Evolutionary conservation across 345 rosid genomes (phyloP).

Genomic region (Excoecaria agallocha): DNA sequence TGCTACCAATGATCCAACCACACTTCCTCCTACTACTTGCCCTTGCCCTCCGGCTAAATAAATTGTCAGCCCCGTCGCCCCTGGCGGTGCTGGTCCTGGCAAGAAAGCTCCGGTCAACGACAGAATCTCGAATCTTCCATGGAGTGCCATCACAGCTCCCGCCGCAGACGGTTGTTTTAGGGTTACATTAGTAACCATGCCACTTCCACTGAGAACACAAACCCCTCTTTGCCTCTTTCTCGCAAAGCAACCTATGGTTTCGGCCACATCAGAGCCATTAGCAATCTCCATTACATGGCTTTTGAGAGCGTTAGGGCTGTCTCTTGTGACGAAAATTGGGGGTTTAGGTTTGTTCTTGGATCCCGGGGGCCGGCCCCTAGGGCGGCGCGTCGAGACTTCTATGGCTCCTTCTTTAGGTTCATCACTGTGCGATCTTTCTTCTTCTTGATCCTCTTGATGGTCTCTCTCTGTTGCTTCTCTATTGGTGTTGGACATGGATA

Average conservation of each 20-base stretch:
- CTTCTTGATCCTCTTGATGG: conserved; percentile 36
- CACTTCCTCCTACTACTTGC: conserved; percentile 30
- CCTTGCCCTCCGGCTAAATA: conserved; percentile 34
- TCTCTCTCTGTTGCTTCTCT: conserved; percentile 39
- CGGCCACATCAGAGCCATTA: conserved; percentile 55
- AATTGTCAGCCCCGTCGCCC: conserved; percentile 27
- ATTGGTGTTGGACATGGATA: conserved; percentile 49
- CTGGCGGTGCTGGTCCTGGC: conserved; percentile 26
- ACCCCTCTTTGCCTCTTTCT: conserved; percentile 57
- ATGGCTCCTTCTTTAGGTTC: conserved; percentile 67
- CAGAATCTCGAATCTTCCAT: conserved; percentile 28
- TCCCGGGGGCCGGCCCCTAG: conserved; percentile 51
- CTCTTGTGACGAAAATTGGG: conserved; percentile 69
- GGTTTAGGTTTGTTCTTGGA: conserved; percentile 56
- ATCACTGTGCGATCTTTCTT: conserved; percentile 47
- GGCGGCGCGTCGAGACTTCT: conserved; percentile 55
- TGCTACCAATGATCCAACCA: conserved; percentile 26
- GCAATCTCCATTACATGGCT: conserved; percentile 69
- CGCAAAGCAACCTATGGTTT: conserved; percentile 55
- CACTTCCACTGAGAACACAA: conserved; percentile 58
- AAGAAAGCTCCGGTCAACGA: conserved; percentile 26
- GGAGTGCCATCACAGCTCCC: conserved; percentile 29
- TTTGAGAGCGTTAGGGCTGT: conserved; percentile 63
- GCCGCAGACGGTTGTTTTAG: conserved; percentile 51
- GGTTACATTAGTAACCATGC: conserved; percentile 62